Conservation (phyloP, 345 rosid genomes). For the Euphorbia tirucalli region DNA sequence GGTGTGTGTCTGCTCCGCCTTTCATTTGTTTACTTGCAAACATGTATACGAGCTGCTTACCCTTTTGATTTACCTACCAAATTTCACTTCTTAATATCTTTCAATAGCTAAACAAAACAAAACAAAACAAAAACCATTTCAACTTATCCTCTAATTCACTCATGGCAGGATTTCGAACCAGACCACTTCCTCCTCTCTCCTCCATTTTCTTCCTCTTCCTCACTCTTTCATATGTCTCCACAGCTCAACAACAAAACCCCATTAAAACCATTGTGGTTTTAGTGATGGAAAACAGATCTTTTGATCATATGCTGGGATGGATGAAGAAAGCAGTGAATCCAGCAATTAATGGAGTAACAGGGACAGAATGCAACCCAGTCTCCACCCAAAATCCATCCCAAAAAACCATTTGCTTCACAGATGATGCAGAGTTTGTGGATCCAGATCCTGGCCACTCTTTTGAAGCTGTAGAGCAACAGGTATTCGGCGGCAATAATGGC, state of each 20-base stretch:
- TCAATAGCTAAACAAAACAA: too few relatives aligned
- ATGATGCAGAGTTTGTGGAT: slow-evolving; percentile 88
- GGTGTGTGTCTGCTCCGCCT: slow-evolving; percentile 5
- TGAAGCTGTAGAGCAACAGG: slow-evolving; percentile 76
- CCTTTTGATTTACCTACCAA: background rate
- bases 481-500: slow-evolving; percentile 54
- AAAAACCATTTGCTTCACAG: slow-evolving; percentile 67
- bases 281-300: slow-evolving; percentile 89
- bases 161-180: slow-evolving; percentile 37
- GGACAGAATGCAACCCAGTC: slow-evolving; percentile 81
- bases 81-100: background rate
- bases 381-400: slow-evolving; percentile 41
- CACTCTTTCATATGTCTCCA: slow-evolving; percentile 38
- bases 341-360: slow-evolving; percentile 73
- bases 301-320: slow-evolving; percentile 93
- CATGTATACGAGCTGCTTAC: too few relatives aligned
- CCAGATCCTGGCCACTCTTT: slow-evolving; percentile 98
- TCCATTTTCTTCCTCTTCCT: slow-evolving; percentile 44
- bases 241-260: slow-evolving; percentile 49
- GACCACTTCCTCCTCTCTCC: slow-evolving; percentile 27
- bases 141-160: background rate
- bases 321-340: slow-evolving; percentile 82
- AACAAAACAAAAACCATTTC: slow-evolving; percentile 5
- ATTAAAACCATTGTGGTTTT: slow-evolving; percentile 79
- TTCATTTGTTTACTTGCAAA: background rate